Percentiles rank a stretch among this genome's conserved stretches.
Evolutionary conservation across 495 filamentous ascomycete genomes (phyloP).

Genomic region (Neurospora sp.): DNA sequence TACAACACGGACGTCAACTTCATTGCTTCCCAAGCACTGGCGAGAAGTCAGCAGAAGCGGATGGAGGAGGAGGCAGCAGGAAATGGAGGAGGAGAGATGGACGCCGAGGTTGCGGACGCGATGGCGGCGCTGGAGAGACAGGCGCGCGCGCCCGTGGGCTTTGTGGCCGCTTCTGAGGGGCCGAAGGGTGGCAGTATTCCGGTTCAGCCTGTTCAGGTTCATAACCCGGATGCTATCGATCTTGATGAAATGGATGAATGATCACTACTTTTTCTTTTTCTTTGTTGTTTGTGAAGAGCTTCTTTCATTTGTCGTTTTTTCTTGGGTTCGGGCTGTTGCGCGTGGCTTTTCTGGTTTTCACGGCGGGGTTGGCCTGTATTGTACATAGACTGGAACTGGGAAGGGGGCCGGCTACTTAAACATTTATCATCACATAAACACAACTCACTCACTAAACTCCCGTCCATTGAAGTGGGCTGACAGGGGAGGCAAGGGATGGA

Average conservation of each 20-base stretch:
- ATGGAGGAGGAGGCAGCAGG: slow-evolving; percentile 26
- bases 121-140: slow-evolving; percentile 89
- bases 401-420: not conserved
- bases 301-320: not conserved
- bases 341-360: not conserved
- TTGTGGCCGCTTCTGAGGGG: slow-evolving; percentile 77
- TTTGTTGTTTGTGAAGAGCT: not conserved
- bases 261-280: slow-evolving; percentile 4
- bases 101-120: slow-evolving; percentile 57
- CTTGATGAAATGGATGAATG: slow-evolving; percentile 55
- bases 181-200: slow-evolving; percentile 56
- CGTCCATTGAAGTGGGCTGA: not conserved
- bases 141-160: slow-evolving; percentile 78
- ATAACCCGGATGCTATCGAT: slow-evolving; percentile 86
- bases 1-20: slow-evolving; percentile 99
- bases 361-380: not conserved
- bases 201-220: slow-evolving; percentile 34
- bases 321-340: not conserved
- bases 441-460: not conserved
- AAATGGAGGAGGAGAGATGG: slow-evolving; percentile 24
- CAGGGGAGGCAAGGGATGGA: not conserved
- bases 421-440: not conserved
- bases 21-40: slow-evolving; percentile 91
- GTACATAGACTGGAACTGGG: not conserved
- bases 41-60: slow-evolving; percentile 56